phyloP scores from a whole-genome alignment of 2,329 filamentous ascomycete genomes.

The Chrysoporthe cubensis region DNA sequence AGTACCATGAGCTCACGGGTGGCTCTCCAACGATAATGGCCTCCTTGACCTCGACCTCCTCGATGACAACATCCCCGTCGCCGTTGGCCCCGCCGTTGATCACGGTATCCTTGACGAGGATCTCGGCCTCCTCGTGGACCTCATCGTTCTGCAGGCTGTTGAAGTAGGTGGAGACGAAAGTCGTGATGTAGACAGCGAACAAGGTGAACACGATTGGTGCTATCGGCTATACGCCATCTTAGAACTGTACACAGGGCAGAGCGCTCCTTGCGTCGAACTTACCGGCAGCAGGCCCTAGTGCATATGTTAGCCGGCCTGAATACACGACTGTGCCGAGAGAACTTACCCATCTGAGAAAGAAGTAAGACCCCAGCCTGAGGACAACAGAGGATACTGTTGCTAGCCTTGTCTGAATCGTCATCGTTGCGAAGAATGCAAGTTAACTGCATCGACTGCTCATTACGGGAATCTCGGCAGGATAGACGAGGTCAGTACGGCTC shows the following conservation, averaged over 20 bases:
- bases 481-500: background rate
- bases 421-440: constrained; percentile 26
- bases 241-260: background rate
- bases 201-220: constrained; percentile 57
- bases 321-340: no score
- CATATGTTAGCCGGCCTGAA: constrained; percentile 12
- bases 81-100: constrained; percentile 34
- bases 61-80: constrained; percentile 43
- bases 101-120: constrained; percentile 55
- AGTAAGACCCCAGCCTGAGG: constrained; percentile 54
- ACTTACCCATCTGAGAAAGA: constrained; percentile 67
- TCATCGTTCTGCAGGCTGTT: constrained; percentile 61
- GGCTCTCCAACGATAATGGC: constrained; percentile 63
- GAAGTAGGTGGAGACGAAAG: constrained; percentile 64
- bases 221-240: constrained; percentile 25
- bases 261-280: constrained; percentile 28
- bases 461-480: background rate
- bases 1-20: constrained; percentile 60
- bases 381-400: constrained; percentile 52
- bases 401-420: constrained; percentile 39
- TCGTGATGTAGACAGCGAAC: constrained; percentile 67
- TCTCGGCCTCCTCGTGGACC: constrained; percentile 63
- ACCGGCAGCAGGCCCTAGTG: constrained; percentile 43
- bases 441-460: background rate
- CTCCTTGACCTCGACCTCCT: constrained; percentile 66